Evolutionary conservation across 257 asterid genomes (phyloP), one percentile per base, ranked within the genome.

Genomic region (Fraxinus quadrangulata): DNA sequence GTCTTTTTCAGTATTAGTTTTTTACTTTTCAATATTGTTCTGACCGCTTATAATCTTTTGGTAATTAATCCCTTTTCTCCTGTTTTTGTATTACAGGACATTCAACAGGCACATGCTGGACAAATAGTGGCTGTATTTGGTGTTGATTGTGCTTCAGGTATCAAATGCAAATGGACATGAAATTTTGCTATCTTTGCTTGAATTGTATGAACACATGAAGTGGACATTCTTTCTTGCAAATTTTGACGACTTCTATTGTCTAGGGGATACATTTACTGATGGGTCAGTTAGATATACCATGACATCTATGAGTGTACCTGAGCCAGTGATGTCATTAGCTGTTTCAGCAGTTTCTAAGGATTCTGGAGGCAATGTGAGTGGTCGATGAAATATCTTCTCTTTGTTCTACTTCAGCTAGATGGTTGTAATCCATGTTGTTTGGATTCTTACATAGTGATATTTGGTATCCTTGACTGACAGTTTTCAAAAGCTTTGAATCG

Each of bases 101-200:
- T 96, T 77, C 96, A 90, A 86, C 98, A 96, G 86, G 99, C 98
- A 75, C 98, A 93, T 84, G 97, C 99, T 6, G 99, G 99, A 80
- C 98, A 96, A 82, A 96, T 96, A 78, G 98, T 96, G 86, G 99
- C 99, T 82, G 99, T 96, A 75, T 93, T 92, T 89, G 99, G 99
- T 56, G 93, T 93, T 75, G 99, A 92, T 83, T 96, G 99, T 87
- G 96, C 99, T 42, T 88, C 99, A 86, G 99, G 99, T 96, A 87
- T 76, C 77, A 33, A 7, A 40, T 73, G 45, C 70, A 76, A 26
- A 70, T 49, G 28, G 61, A 31, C 26, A 39, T 33, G 30, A 19
- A 54, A 37, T 63, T 67, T 76, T 70, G 14, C 36, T 1, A 19
- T 67, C 6, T 23, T 59, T 72, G 74, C 67, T 26, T 72, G 71